A percentile compares a stretch with the other conserved stretches of the same genome.
Conservation (phyloP, 805 yeast genomes). For the Jamesozyma gamospora region DNA sequence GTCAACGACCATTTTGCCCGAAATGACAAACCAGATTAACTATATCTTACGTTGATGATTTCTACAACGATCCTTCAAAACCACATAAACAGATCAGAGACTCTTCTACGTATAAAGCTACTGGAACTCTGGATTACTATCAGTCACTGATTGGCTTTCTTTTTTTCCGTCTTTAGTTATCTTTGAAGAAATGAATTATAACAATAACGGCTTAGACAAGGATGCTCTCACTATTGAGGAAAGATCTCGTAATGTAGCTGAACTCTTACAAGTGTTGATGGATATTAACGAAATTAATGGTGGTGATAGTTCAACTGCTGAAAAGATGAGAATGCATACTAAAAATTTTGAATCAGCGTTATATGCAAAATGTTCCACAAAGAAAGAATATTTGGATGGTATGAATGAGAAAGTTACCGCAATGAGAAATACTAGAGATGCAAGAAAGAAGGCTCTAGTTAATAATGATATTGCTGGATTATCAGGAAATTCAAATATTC, state of each 20-base stretch:
- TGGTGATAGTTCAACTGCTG: conserved; percentile 29
- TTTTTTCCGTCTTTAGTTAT: too few relatives aligned
- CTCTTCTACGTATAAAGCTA: too few relatives aligned
- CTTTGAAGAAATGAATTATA: too few relatives aligned
- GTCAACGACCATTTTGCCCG: too few relatives aligned
- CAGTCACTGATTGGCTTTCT: too few relatives aligned
- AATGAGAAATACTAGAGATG: conserved; percentile 29
- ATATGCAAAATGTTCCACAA: conserved; percentile 45
- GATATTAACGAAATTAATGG: conserved; percentile 30
- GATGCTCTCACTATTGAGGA: conserved; percentile 23
- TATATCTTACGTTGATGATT: too few relatives aligned
- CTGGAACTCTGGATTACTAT: too few relatives aligned
- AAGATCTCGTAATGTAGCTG: conserved; percentile 27
- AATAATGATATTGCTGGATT: neutral
- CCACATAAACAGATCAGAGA: too few relatives aligned
- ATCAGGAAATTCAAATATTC: too few relatives aligned
- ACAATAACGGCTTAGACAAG: conserved; percentile 6
- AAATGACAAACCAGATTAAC: too few relatives aligned
- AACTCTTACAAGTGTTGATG: conserved; percentile 26
- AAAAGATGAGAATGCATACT: conserved; percentile 45
- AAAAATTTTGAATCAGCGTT: conserved; percentile 64
- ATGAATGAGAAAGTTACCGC: conserved; percentile 37
- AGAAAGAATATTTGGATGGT: conserved; percentile 43
- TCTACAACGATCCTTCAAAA: too few relatives aligned
- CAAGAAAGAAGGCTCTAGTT: conserved; percentile 16